Conservation (phyloP, 441 rosid genomes). For the Pelargonium fulgidum region DNA sequence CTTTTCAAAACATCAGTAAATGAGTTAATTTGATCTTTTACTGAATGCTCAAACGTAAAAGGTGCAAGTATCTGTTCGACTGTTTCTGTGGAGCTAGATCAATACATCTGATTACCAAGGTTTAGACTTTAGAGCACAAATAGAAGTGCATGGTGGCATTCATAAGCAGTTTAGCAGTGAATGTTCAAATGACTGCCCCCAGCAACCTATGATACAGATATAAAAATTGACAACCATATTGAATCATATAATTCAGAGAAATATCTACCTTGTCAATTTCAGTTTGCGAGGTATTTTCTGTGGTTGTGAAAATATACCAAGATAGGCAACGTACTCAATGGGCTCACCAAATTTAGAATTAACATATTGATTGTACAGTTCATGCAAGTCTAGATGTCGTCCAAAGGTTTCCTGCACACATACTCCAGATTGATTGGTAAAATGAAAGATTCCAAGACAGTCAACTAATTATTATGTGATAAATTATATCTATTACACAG, state of each 20-base stretch:
- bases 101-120: not conserved
- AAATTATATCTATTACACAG: not conserved
- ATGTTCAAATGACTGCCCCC: not conserved
- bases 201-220: not conserved
- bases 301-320: constrained; percentile 63
- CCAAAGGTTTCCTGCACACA: constrained; percentile 71
- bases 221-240: not conserved
- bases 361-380: constrained; percentile 69
- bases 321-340: constrained; percentile 80
- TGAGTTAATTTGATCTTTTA: not conserved
- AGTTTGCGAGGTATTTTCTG: constrained; percentile 48
- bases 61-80: not conserved
- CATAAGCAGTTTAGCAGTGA: not conserved
- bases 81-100: not conserved
- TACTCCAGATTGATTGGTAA: constrained; percentile 15
- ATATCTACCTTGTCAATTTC: constrained; percentile 56
- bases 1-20: not conserved
- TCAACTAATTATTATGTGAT: not conserved
- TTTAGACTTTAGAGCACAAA: not conserved
- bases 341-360: constrained; percentile 83
- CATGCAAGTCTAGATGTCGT: constrained; percentile 84
- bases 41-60: not conserved
- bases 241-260: constrained; percentile 15
- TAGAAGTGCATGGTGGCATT: not conserved
- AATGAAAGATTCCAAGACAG: not conserved